A percentile compares a stretch with the other conserved stretches of the same genome.
Conservation (phyloP, 306 rosid species). For the Malus sylvestris region DNA sequence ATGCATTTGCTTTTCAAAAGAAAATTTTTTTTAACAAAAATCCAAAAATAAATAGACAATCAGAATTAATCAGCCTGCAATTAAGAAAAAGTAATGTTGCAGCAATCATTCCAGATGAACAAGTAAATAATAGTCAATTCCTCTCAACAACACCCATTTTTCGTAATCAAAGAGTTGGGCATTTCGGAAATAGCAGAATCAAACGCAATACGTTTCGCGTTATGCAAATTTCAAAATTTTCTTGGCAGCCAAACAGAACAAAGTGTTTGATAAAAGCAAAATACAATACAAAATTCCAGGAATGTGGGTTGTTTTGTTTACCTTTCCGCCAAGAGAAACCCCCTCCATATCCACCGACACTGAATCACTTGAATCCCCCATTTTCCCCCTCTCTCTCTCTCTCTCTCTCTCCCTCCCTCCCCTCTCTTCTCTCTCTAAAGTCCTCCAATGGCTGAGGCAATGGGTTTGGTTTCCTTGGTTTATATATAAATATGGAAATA, state of each 20-base stretch:
- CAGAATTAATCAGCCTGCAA: background rate
- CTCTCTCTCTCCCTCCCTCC: background rate
- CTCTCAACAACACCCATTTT: background rate
- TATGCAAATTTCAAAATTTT: conserved; percentile 2
- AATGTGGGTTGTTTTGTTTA: conserved; percentile 15
- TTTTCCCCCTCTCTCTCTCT: conserved; percentile 9
- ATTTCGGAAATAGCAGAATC: conserved; percentile 3
- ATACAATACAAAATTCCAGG: background rate
- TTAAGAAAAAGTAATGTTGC: background rate
- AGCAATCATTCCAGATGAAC: background rate
- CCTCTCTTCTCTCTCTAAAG: background rate
- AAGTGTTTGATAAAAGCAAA: background rate
- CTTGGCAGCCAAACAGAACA: conserved; percentile 17
- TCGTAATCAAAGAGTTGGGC: background rate
- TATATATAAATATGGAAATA: conserved; percentile 21
- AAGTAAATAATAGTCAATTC: background rate
- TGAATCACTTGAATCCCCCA: conserved; percentile 79
- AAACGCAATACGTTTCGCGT: background rate
- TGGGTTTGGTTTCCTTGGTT: conserved; percentile 24
- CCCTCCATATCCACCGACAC: conserved; percentile 85
- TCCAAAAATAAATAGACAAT: background rate
- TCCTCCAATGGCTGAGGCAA: conserved; percentile 15
- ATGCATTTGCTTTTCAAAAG: background rate
- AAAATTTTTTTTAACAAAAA: background rate
- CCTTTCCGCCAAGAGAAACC: conserved; percentile 64